Evolutionary conservation across 1,284 basidiomycete species (phyloP).

Genomic region (Meira miltonrushii): DNA sequence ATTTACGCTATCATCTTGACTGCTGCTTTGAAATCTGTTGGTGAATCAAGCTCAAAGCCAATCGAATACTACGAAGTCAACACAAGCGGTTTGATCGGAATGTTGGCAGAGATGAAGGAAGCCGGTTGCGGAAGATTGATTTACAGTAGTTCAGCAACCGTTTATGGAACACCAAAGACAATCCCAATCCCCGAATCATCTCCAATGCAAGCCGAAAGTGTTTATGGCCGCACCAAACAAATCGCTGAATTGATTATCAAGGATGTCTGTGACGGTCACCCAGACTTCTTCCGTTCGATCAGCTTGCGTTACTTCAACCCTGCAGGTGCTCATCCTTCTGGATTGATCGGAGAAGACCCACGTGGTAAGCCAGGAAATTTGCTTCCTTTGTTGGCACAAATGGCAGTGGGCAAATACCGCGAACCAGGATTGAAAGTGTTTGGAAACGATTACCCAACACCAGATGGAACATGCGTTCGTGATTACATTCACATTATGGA

Average conservation of each 20-base stretch:
- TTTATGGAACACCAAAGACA: constrained; percentile 85
- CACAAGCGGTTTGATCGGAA: constrained; percentile 45
- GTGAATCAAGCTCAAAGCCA: constrained; percentile 92
- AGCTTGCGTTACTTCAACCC: constrained; percentile 95
- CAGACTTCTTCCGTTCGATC: constrained; percentile 68
- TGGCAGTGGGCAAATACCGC: constrained; percentile 84
- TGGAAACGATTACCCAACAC: constrained; percentile 95
- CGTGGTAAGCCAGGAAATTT: constrained; percentile 90
- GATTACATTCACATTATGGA: constrained; percentile 98
- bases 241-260: constrained; percentile 87
- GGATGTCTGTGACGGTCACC: constrained; percentile 77
- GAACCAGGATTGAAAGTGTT: constrained; percentile 81
- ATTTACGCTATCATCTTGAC: constrained; percentile 97
- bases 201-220: constrained; percentile 79
- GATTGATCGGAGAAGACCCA: constrained; percentile 92
- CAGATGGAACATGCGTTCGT: constrained; percentile 72
- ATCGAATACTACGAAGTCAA: constrained; percentile 59
- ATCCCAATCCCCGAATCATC: constrained; percentile 95
- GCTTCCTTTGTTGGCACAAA: constrained; percentile 86
- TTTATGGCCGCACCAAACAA: constrained; percentile 91
- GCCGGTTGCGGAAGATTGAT: constrained; percentile 79
- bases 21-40: constrained; percentile 95
- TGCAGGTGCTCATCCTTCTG: constrained; percentile 92
- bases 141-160: constrained; percentile 98
- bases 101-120: constrained; percentile 63